Base-by-base conservation (phyloP, 2,329 filamentous ascomycete genomes). In the Dactylellina drechsleri region DNA sequence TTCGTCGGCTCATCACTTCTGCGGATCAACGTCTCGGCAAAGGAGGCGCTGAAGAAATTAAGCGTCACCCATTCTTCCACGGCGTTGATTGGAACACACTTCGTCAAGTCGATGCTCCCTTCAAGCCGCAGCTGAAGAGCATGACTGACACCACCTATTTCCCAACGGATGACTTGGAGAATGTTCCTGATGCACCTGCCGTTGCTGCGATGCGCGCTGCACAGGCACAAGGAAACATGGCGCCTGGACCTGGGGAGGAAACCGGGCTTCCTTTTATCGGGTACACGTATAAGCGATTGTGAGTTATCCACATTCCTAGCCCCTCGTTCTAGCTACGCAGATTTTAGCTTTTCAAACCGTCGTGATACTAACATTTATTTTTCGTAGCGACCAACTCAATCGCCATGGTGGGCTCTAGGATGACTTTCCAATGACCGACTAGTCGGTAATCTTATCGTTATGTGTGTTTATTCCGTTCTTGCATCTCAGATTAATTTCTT, bases 81-180 rank as follows among this genome's bases (percentile, higher is more conserved):
- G 95, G 95, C 62, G 95, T 99, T 28, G 91, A 96, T 78, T 99
- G 96, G 86, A 92, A 97, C 78, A 92, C 91, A 79, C 86, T 99
- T 78, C 92, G 95, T 77, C 90, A 91, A 75, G 98, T 99, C 80
- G 91, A 93, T 43, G 95, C 95, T 71, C 95, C 95, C 0, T 99
- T 99, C 81, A 94, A 98, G 84, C 95, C 95, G 1, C 92, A 93
- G 80, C 86, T 99, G 77, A 91, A 91, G 75, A 96, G 92, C 77
- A 95, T 95, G 82, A 91, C 97, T 80, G 95, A 99, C 81, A 97
- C 95, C 18, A 94, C 93, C 54, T 98, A 99, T 85, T 99, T 99
- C 89, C 95, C 95, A 8, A 97, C 93, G 61, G 95, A 99, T 81
- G 95, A 99, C 83, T 97, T 99, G 81, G 93, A 96, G 62, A 78